phyloP scores from a whole-genome alignment of 2,329 filamentous ascomycete genomes.

The Colletotrichum tropicale region DNA sequence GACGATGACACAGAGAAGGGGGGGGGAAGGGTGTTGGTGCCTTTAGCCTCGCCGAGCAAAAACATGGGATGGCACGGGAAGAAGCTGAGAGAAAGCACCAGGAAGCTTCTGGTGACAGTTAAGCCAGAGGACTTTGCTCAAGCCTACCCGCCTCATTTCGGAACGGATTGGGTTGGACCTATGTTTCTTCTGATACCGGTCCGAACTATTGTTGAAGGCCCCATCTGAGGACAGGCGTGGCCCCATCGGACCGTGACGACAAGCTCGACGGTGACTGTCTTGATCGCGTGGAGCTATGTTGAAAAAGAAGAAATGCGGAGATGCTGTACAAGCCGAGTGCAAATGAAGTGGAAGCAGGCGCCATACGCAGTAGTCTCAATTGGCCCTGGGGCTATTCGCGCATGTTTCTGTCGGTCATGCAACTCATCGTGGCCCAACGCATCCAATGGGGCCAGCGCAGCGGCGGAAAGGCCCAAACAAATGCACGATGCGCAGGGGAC shows the following conservation, averaged over 20 bases:
- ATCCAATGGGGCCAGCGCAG: not conserved
- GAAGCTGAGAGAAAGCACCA: not conserved
- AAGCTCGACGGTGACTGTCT: not conserved
- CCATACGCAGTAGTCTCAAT: not conserved
- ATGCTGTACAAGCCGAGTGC: not conserved
- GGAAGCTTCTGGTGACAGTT: not conserved
- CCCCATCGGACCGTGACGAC: not conserved
- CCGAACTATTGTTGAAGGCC: not conserved
- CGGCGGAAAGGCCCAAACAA: slow-evolving; percentile 11
- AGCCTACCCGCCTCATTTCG: not conserved
- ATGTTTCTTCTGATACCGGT: not conserved
- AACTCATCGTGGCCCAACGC: not conserved
- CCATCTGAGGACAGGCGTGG: not conserved
- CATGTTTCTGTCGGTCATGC: slow-evolving; percentile 1
- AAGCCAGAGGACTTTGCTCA: not conserved
- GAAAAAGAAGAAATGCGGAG: not conserved
- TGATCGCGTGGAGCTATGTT: not conserved
- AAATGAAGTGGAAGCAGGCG: not conserved
- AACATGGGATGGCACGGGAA: slow-evolving; percentile 5
- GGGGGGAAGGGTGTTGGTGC: not conserved
- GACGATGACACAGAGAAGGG: not conserved
- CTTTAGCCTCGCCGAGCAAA: not conserved
- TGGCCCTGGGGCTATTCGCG: not conserved
- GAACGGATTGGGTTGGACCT: not conserved
- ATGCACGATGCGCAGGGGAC: slow-evolving; percentile 5